Evolutionary conservation across 1,284 basidiomycete genomes (phyloP), one percentile per base, ranked within the genome.

Genomic region (Cutaneotrichosporon dermatis): DNA sequence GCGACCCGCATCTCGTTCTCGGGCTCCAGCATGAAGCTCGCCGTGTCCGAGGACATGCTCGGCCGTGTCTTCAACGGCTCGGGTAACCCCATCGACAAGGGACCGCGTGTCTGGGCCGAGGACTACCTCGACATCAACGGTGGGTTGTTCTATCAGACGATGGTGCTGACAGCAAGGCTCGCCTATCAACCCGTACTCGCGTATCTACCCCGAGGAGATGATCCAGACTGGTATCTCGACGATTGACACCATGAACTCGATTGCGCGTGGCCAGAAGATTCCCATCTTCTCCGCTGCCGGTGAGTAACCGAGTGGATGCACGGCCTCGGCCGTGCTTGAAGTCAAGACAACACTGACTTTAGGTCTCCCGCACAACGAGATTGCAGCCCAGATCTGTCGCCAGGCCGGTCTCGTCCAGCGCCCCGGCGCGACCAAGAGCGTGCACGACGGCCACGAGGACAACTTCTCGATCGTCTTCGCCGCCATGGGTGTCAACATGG

Each of bases 401-500:
- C 96, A 99, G 82, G 92, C 95, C 43, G 96, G 96, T 68, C 83
- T 99, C 60, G 95, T 99, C 72, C 93, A 94, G 80, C 83, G 88
- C 48, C 93, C 94, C 9, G 77, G 77, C 54, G 69, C 75, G 35
- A 91, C 89, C 58, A 98, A 99, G 80, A 93, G 91, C 70, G 92
- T 97, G 33, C 93, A 95, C 76, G 96, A 99, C 77, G 96, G 93
- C 52, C 96, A 99, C 80, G 95, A 97, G 83, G 96, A 99, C 82
- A 99, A 99, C 80, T 99, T 99, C 84, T 95, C 92, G 55, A 95
- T 99, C 73, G 96, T 99, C 56, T 99, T 99, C 76, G 96, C 93
- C 56, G 96, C 96, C 46, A 99, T 99, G 96, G 96, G 96, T 86
- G 96, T 96, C 71, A 99, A 99, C 83, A 96, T 98, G 93, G 96